Evolutionary conservation across 495 filamentous ascomycete genomes (phyloP), one percentile per base, ranked within the genome.

Genomic region (Pseudotulostoma volvatum): DNA sequence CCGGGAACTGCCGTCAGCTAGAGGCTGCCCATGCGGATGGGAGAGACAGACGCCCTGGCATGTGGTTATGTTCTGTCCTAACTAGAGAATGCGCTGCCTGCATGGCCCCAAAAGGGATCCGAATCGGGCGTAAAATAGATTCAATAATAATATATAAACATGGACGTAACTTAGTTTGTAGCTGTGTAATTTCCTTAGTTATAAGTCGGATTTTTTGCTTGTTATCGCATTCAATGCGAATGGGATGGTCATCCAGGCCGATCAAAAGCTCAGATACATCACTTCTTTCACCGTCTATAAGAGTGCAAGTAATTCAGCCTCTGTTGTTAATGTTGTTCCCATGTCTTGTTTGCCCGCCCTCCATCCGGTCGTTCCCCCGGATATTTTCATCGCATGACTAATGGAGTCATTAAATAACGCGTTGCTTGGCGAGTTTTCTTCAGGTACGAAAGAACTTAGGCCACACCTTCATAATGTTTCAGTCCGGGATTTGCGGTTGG

Each of bases 401-500:
- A 28, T 28, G 23, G 14, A 1, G 35, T 52, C 15, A 38, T 54
- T 38, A 9, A 31, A 53, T 11, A 42, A 46, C 7, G 44, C 39
- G 31, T 53, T 44, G 23, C 47, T 48, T 7, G 39, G 23, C 5
- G 11, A 28, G 23, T 11, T 5, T 5, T 28, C 23, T 5, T 28
- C 23, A 28, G 5, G 23, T 28, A 28, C 11, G 11, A 28, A 28
- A 28, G 23, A 28, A 28, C 23, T 28, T 11, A 11, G 11, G 5
- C 23, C 11, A 11, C 23, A 28, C 23, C 23, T 28, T 28, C 23
- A 28, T 28, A 11, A 28, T 39, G 1, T n/a, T n/a, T n/a, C n/a
- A n/a, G n/a, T n/a, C n/a, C n/a, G n/a, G n/a, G n/a, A n/a, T n/a
- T 49, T 34, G 36, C 42, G 49, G 33, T 46, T 17, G 19, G 52